These are phyloP conservation scores for Teratosphaeria destructans DNA, from an alignment of 2,329 filamentous ascomycete species.

Conservation along the genomic window DNA sequence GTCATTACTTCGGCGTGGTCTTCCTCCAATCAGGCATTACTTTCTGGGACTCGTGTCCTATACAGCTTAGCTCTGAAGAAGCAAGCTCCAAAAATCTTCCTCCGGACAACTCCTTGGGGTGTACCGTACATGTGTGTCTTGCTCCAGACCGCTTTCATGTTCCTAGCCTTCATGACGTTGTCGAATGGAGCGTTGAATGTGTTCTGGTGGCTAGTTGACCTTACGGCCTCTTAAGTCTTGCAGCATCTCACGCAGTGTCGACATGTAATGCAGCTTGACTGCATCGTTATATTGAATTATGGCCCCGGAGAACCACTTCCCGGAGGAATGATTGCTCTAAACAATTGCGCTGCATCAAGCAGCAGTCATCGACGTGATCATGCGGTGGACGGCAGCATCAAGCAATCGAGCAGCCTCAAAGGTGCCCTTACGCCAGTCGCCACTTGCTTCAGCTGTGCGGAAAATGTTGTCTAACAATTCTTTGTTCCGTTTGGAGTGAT, in stretches of 20 bases:
- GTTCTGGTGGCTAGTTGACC: conserved; percentile 54
- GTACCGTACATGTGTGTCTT: conserved; percentile 38
- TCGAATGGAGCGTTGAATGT: conserved; percentile 46
- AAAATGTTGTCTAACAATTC: neutral
- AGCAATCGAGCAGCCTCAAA: neutral
- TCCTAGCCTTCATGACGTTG: conserved; percentile 19
- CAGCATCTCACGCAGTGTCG: no score
- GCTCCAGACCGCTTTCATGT: conserved; percentile 19
- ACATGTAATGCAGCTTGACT: no score
- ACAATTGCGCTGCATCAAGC: no score
- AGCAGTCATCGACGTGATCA: no score
- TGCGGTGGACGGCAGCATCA: no score
- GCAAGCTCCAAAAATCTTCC: conserved; percentile 49
- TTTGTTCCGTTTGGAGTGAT: neutral
- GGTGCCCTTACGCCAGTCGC: neutral
- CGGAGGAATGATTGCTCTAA: no score
- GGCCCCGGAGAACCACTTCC: no score
- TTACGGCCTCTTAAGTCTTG: conserved; percentile 31
- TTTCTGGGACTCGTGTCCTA: conserved; percentile 42
- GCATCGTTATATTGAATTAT: no score
- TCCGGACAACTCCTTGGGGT: conserved; percentile 32
- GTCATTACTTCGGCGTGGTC: conserved; percentile 56
- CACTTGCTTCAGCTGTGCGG: neutral
- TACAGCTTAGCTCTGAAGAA: conserved; percentile 49
- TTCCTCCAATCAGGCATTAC: conserved; percentile 47